Evolutionary conservation across 1,139 yeast genomes (phyloP), one percentile per base, ranked within the genome.

Genomic region (Protomyces inundatus): DNA sequence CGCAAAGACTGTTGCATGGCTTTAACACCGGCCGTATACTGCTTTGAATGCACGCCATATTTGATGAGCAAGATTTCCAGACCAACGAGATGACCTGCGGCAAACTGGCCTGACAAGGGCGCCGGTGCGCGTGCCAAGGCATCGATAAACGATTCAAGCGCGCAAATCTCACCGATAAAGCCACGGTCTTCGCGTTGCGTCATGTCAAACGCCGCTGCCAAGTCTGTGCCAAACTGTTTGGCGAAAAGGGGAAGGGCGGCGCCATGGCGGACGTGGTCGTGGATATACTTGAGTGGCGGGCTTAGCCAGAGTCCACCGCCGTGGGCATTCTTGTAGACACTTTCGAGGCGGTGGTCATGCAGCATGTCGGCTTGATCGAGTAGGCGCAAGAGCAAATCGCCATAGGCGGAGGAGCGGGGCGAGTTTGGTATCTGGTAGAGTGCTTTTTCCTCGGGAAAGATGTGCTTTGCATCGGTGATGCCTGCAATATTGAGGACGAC

Each of bases 101-200:
- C 64, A 10, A 51, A 57, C 34, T 55, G 64, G 3, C 42, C 54
- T 3, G 32, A 14, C 16, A 50, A 42, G 4, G 60, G 64, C 23
- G 50, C 40, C 9, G 59, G 50, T 34, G 55, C 57, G 23, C 55
- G 50, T 4, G 61, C 45, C 23, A 64, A 52, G 16, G 61, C 62
- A 16, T 52, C 63, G n/a, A 60, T 54, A 40, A 54, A 59, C 4
- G 60, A 53, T 46, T 55, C 51, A 10, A 66, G 60, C 7, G 67
- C 66, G 16, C 55, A 56, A 34, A 64, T 33, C 48, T 66, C 67
- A 3, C 67, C 61, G 34, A 64, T 39, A 61, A 66, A 66, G 5
- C 57, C 56, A 10, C 65, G 58, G 23, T 66, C 65, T 34, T 66
- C 66, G 14, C 54, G 55, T 9, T 42, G 10, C 16, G 34, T 51